phyloP scores from a whole-genome alignment of 2,329 filamentous ascomycete species.

The Botrytis hyacinthi region DNA sequence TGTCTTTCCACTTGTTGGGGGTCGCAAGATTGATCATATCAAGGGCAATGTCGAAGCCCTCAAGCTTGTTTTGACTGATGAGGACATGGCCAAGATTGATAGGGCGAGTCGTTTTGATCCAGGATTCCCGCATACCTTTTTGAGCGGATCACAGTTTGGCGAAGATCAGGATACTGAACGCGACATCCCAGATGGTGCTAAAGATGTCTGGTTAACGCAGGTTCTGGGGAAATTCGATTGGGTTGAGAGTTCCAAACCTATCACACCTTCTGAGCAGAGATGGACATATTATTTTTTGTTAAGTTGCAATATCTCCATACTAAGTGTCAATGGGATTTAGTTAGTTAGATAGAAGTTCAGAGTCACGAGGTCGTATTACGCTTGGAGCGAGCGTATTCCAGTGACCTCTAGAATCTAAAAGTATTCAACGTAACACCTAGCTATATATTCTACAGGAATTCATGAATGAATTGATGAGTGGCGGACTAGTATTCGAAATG shows the following conservation, averaged over 20 bases:
- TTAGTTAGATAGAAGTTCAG: too few relatives aligned
- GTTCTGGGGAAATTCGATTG: neutral
- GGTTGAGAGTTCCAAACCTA: neutral
- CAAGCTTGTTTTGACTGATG: constrained; percentile 47
- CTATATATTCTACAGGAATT: neutral
- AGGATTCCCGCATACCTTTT: neutral
- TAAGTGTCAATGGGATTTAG: too few relatives aligned
- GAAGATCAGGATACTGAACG: neutral
- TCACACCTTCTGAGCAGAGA: neutral
- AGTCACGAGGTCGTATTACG: neutral
- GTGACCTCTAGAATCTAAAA: too few relatives aligned
- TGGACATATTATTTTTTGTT: neutral
- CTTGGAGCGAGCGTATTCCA: neutral
- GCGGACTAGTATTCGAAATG: neutral
- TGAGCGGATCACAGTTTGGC: neutral
- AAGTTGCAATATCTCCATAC: too few relatives aligned
- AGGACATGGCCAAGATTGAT: constrained; percentile 56
- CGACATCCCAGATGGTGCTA: neutral
- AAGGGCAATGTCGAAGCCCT: constrained; percentile 55
- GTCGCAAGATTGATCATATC: constrained; percentile 56
- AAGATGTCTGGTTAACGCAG: neutral
- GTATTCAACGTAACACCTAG: too few relatives aligned
- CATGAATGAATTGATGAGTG: neutral
- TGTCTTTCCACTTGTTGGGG: constrained; percentile 58
- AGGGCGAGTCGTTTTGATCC: neutral